Evolutionary conservation across 441 rosid species (phyloP), one percentile per base, ranked within the genome.

Genomic region (Syzygium syzygioides): DNA sequence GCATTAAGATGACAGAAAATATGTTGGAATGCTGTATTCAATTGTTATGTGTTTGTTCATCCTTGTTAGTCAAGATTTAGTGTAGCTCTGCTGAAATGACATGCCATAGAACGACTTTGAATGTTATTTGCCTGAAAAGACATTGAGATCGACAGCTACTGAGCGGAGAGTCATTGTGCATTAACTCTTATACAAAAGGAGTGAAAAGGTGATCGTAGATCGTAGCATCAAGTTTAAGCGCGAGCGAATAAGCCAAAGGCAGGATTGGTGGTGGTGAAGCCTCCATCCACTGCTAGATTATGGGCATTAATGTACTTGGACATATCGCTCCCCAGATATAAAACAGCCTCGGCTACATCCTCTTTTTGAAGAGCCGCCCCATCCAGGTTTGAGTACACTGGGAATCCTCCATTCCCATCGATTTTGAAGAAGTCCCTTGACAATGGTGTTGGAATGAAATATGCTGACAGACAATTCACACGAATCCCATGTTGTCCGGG

Each of bases 241-340:
- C 14, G 7, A 34, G 45, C 13, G 7, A 37, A 34, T 32, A 32
- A 66, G 34, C 87, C 87, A 64, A 64, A 64, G 37, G 71, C 32
- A 12, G 89, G 50, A 83, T 86, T 89, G 2, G 28, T 84, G 28
- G 87, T 28, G 34, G 86, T 80, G 55, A 88, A 86, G 20, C 91
- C 90, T 30, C 91, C 90, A 41, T 90, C 91, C 4, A 88, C 55
- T 2, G 89, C 55, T 79, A 90, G 53, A 60, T 87, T 90, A 34
- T 48, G 89, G 64, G 86, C 91, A 71, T 86, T 90, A 64, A 88
- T 87, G 64, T 55, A 64, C 87, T 60, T 87, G 56, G 91, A 88
- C 53, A 86, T 86, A 26, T 88, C 90, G 64, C 90, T 86, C 7
- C 62, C 88, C 90, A 90, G 83, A 55, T n/a, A 86, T 4, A 88